Base-by-base conservation (phyloP, 768 basidiomycete genomes). In the Sutorius australiensis region DNA sequence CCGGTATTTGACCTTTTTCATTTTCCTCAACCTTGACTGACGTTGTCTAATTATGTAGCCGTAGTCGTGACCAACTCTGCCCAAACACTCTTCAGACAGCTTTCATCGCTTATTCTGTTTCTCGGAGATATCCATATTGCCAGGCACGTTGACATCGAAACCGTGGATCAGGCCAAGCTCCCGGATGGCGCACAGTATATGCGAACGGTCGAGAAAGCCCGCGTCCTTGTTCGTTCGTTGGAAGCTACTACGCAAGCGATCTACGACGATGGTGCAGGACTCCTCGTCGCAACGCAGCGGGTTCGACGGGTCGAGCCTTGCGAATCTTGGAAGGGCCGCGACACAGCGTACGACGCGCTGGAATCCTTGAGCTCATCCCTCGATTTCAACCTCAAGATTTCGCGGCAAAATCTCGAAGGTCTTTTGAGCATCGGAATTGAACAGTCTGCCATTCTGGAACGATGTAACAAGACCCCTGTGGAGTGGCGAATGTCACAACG, bases 61-160 rank as follows among this genome's bases (percentile, higher is more conserved):
- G 54, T 62, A 40, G 56, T 54, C 46, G 51, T 70, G 58, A 51
- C 45, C n/a, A 28, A 48, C 19, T 63, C 66, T 36, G 69, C 70
- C 14, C 72, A 73, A 50, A 67, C 46, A 19, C 61, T 69, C n/a
- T 58, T 77, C 19, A 67, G 64, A 9, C 63, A 72, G 40, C 60
- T 82, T 16, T 75, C 75, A 0, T 64, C 70, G 12, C 71, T 80
- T 47, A 60, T 81, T 5, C 60, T 62, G 8, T 67, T 71, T 37
- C 66, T 79, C 19, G 73, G 74, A 19, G 79, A 80, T 44, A 70
- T 83, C 48, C 77, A 83, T 55, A 61, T 83, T 21, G 79, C 80
- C 16, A 71, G 73, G 27, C 72, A 74, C 40, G 74, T 83, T 34
- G 83, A 83, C 51, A 68, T 83, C 12, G 76, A 81, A 39, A 74